Evolutionary conservation across 139 green algal genomes (phyloP), one percentile per base, ranked within the genome.

Genomic region (Picochlorum sp.): DNA sequence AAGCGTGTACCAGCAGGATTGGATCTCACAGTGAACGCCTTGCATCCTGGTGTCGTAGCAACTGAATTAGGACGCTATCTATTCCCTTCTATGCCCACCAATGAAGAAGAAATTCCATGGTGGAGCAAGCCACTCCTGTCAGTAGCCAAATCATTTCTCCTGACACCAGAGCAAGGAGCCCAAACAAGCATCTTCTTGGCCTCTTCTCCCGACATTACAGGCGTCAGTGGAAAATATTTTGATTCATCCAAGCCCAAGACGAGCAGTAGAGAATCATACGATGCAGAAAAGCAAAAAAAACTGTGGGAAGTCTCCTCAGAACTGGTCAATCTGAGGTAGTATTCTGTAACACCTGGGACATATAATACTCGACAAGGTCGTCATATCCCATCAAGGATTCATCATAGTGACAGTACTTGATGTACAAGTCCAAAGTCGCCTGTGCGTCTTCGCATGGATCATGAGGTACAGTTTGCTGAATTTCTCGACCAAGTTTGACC

Each of bases 11-110:
- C 89, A 58, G 38, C 54, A 57, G 56, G 45, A 44, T 26, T 23
- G 32, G 61, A 21, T 49, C 21, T 83, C 15, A 84, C 77, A 37
- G 80, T 65, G 20, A 94, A 96, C 73, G 57, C 70, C 18, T 69
- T 95, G 44, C 85, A 93, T 72, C 90, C 90, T 2, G 90, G 90
- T 1, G 79, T 91, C 2, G 88, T 95, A 6, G 62, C 72, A n/a
- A 95, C 90, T 2, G 86, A 95, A 70, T 79, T 96, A 14, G 51
- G 54, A 4, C 69, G 85, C 45, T 85, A 63, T 61, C 21, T 66
- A 45, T 60, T 45, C 49, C 62, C 47, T 1, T 30, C 47, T 13
- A 54, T 26, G 18, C n/a, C 47, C 6, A 26, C 47, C 18, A 21
- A 20, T 2, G 47, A 54, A 15, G 45, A 14, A 20, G 16, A 49